Conservation (phyloP, 2,329 filamentous ascomycete species). For the Colletotrichum brevisporum region DNA sequence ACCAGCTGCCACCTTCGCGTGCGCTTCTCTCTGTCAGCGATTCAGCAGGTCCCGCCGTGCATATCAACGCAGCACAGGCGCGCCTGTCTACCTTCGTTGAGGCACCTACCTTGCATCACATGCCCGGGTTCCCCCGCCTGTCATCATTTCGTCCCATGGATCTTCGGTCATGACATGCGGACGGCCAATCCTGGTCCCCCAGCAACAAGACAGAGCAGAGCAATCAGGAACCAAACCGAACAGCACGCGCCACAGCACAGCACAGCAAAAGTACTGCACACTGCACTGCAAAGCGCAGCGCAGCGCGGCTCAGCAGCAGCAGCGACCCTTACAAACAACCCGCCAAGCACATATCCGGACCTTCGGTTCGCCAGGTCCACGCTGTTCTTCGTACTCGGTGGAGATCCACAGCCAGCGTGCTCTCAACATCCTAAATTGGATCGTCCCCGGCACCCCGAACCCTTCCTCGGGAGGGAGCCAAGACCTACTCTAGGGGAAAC, state of each 20-base stretch:
- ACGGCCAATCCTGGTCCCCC: conserved; percentile 24
- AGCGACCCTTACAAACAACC: background rate
- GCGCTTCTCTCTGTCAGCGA: conserved; percentile 2
- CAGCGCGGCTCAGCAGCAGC: too few species aligned
- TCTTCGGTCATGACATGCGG: conserved; percentile 32
- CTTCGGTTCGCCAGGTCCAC: conserved; percentile 34
- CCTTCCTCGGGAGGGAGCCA: conserved; percentile 35
- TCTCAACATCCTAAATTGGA: conserved; percentile 35
- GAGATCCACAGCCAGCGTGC: conserved; percentile 29
- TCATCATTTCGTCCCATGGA: conserved; percentile 37
- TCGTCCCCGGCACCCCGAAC: conserved; percentile 31
- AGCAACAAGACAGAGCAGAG: conserved; percentile 11
- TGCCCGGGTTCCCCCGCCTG: conserved; percentile 28
- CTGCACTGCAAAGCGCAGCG: too few species aligned
- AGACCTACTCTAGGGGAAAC: conserved; percentile 38
- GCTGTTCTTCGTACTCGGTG: conserved; percentile 35
- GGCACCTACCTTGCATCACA: conserved; percentile 24
- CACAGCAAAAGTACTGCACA: background rate
- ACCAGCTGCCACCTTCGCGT: background rate
- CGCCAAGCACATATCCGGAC: conserved; percentile 31
- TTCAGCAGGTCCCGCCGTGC: conserved; percentile 5
- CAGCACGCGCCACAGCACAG: background rate
- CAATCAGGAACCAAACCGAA: conserved; percentile 1
- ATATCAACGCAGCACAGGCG: too few species aligned
- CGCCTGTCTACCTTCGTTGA: background rate